A percentile compares a stretch with the other conserved stretches of the same genome.
These are phyloP conservation scores for Yamadazyma insecticola DNA, from an alignment of 805 yeast genomes.

Conservation along the genomic window DNA sequence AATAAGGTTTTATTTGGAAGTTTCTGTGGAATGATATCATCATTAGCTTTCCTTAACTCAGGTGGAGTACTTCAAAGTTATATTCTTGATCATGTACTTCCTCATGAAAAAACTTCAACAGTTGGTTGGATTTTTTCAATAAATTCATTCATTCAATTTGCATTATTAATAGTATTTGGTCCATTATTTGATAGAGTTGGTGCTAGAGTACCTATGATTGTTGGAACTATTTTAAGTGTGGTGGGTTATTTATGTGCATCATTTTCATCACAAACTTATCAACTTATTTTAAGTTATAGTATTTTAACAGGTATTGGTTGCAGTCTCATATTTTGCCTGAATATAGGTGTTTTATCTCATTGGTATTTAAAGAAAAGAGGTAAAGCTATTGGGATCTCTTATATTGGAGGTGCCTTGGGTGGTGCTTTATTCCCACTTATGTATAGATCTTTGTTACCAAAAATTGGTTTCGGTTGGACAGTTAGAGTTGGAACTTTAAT, in stretches of 20 bases:
- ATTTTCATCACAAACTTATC: constrained; percentile 16
- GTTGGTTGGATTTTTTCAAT: constrained; percentile 27
- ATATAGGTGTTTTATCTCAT: constrained; percentile 20
- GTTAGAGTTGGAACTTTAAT: constrained; percentile 22
- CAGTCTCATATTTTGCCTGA: constrained; percentile 21
- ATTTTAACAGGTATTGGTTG: constrained; percentile 20
- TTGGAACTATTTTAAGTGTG: constrained; percentile 15
- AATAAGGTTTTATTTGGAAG: constrained; percentile 18
- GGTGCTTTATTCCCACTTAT: constrained; percentile 26
- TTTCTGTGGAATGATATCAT: constrained; percentile 21
- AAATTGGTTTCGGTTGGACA: constrained; percentile 29
- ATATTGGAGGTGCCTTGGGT: constrained; percentile 30
- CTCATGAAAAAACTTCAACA: constrained; percentile 11
- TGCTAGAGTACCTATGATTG: constrained; percentile 14
- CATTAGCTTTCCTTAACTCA: constrained; percentile 22
- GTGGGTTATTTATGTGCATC: constrained; percentile 20
- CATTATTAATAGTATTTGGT: constrained; percentile 18
- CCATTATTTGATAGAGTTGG: constrained; percentile 26
- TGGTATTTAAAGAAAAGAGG: constrained; percentile 19
- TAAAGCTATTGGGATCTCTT: constrained; percentile 22
- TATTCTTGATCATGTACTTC: constrained; percentile 11
- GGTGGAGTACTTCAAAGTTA: constrained; percentile 21
- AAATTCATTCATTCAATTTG: constrained; percentile 22
- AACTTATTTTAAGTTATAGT: constrained; percentile 21
- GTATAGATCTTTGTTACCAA: constrained; percentile 20